Base-by-base conservation (phyloP, 257 asterid species). In the Coffea eugenioides region DNA sequence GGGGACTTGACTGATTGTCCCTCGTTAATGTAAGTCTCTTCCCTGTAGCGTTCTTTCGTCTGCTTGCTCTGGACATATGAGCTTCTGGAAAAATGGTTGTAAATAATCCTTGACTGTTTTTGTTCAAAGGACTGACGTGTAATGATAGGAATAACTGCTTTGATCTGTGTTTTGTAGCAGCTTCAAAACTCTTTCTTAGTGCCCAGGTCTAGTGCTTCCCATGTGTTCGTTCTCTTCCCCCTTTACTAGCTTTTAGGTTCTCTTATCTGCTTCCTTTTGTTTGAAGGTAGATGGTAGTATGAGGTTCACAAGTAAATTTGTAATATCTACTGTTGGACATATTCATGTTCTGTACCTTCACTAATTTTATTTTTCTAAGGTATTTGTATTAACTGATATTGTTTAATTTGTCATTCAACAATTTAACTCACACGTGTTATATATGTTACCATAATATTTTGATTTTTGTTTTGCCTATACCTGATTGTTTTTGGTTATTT, bases 1-100 rank as follows among this genome's bases (percentile, higher is more conserved):
- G 89, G 89, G 65, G 80, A 80, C 83, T 79, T 76, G 69, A 72
- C 61, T 49, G 79, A 57, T 46, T 85, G 79, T 75, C 89, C 87
- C 81, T 71, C 41, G 85, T 81, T 80, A 74, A 74, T 78, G 82
- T 77, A 71, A 71, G 81, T 71, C 83, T 80, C 80, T 69, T 80
- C 80, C 71, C 71, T 39, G 75, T 69, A 69, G 61, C 39, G 73
- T 79, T 78, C 62, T 71, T 68, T 77, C 67, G 25, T 52, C 21
- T 39, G 45, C 18, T 61, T 69, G 73, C 57, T 59, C 23, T 65
- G 72, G 69, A 23, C 71, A 25, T 69, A 31, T 23, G 65, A 41
- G 65, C 41, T 64, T 74, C 46, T 15, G 0, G 51, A 45, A 74
- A 67, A 52, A 6, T 73, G 67, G 70, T 12, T 76, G 84, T 81